These are phyloP conservation scores for Ramaria rubella DNA, from an alignment of 768 basidiomycete genomes.

Conservation along the genomic window DNA sequence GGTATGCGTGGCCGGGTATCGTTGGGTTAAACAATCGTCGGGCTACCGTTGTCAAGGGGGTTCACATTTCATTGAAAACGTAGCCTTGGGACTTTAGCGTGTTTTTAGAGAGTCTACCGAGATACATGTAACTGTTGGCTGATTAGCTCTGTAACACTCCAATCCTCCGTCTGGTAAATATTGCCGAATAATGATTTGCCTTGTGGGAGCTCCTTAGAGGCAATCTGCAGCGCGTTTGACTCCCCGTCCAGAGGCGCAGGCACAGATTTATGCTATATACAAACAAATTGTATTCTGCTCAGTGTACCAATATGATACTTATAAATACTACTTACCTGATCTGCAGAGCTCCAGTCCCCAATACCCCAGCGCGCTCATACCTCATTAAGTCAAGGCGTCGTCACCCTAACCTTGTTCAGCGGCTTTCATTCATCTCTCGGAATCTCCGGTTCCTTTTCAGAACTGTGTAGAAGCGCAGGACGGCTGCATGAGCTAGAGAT, in stretches of 20 bases:
- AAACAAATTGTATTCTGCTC: too few species aligned
- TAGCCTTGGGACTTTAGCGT: background rate
- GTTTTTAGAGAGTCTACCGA: too few species aligned
- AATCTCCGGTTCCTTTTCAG: conserved; percentile 25
- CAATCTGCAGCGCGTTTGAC: conserved; percentile 97
- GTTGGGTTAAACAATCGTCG: too few species aligned
- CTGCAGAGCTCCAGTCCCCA: conserved; percentile 94
- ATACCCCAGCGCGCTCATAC: conserved; percentile 94
- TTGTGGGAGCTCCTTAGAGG: conserved; percentile 97
- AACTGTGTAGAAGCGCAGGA: background rate
- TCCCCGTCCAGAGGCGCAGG: conserved; percentile 97
- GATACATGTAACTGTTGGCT: conserved; percentile 60
- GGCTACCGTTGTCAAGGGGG: too few species aligned
- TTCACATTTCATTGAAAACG: too few species aligned
- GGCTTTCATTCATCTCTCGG: conserved; percentile 75
- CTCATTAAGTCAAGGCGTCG: conserved; percentile 98
- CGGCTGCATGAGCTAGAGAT: conserved; percentile 19
- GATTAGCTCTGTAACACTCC: conserved; percentile 88
- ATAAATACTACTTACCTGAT: conserved; percentile 63
- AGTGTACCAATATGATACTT: background rate
- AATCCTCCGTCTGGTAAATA: conserved; percentile 97
- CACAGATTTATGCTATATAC: conserved; percentile 92
- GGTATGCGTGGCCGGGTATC: too few species aligned
- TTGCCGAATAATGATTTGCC: conserved; percentile 95
- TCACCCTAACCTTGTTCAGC: conserved; percentile 87